Evolutionary conservation across 2,329 filamentous ascomycete species (phyloP).

Genomic region (Penicillium sp.): DNA sequence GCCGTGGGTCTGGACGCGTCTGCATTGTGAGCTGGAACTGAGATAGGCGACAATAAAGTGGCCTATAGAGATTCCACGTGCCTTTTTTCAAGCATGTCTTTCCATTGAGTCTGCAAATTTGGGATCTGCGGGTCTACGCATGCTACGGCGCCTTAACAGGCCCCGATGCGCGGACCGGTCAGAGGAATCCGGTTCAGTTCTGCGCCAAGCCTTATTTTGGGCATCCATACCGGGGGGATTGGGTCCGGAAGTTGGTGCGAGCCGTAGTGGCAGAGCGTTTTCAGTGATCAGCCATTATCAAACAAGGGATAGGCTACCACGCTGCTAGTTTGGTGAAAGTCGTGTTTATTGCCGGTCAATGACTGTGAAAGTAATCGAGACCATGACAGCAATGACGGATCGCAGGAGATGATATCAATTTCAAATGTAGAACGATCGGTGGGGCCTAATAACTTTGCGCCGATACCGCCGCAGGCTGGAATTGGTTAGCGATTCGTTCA

Average conservation of each 20-base stretch:
- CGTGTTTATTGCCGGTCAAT: not conserved
- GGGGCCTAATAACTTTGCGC: conserved; percentile 45
- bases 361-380: conserved; percentile 3
- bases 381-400: conserved; percentile 12
- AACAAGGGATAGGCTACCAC: not conserved
- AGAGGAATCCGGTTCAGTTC: conserved; percentile 1
- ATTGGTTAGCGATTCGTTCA: conserved; percentile 19
- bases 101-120: conserved; percentile 1
- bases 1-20: not conserved
- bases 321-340: not conserved
- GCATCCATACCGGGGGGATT: conserved; percentile 5
- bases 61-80: not conserved
- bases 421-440: conserved; percentile 4
- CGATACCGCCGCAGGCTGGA: conserved; percentile 46
- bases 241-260: conserved; percentile 5
- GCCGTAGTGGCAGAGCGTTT: not conserved
- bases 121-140: not conserved
- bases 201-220: conserved; percentile 3
- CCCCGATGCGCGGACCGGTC: conserved; percentile 5
- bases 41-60: not conserved
- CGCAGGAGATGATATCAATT: conserved; percentile 11
- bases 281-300: conserved; percentile 2
- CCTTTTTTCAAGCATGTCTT: not conserved
- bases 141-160: not conserved
- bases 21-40: not conserved